These are phyloP conservation scores for Pyrenochaeta sp. DNA, from an alignment of 2,329 filamentous ascomycete species.

Conservation along the genomic window DNA sequence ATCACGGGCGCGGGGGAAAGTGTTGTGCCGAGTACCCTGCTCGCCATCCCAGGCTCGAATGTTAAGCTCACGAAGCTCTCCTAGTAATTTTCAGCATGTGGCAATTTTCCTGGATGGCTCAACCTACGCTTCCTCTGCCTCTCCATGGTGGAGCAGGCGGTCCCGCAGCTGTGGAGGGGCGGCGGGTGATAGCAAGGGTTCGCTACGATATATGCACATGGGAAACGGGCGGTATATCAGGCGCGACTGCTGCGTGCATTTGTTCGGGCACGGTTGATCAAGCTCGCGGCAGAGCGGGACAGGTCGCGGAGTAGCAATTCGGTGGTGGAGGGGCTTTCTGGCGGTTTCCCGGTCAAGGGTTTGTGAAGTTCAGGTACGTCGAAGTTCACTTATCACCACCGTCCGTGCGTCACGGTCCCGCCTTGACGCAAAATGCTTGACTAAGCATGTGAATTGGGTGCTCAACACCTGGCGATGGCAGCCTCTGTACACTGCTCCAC, in stretches of 20 bases:
- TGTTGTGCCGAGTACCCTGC: slow-evolving; percentile 66
- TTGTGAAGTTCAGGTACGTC: slow-evolving; percentile 33
- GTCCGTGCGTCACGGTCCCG: slow-evolving; percentile 23
- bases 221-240: slow-evolving; percentile 43
- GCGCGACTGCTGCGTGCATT: slow-evolving; percentile 47
- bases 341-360: slow-evolving; percentile 12
- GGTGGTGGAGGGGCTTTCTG: slow-evolving; percentile 15
- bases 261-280: slow-evolving; percentile 33
- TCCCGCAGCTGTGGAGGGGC: slow-evolving; percentile 46
- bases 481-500: neutral
- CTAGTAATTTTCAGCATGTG: slow-evolving; percentile 58
- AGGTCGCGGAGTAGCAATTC: slow-evolving; percentile 24
- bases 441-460: slow-evolving; percentile 15
- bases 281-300: slow-evolving; percentile 29
- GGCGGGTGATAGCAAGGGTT: slow-evolving; percentile 39
- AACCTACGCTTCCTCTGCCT: slow-evolving; percentile 58
- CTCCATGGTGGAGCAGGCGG: slow-evolving; percentile 54
- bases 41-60: slow-evolving; percentile 88
- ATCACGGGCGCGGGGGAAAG: slow-evolving; percentile 8
- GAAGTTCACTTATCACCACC: slow-evolving; percentile 26
- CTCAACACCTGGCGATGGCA: slow-evolving; percentile 3
- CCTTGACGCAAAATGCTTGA: slow-evolving; percentile 8
- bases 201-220: slow-evolving; percentile 48
- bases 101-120: neutral
- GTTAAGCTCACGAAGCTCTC: slow-evolving; percentile 90